phyloP scores from a whole-genome alignment of 139 green algal genomes.

The Gonium pectorale region DNA sequence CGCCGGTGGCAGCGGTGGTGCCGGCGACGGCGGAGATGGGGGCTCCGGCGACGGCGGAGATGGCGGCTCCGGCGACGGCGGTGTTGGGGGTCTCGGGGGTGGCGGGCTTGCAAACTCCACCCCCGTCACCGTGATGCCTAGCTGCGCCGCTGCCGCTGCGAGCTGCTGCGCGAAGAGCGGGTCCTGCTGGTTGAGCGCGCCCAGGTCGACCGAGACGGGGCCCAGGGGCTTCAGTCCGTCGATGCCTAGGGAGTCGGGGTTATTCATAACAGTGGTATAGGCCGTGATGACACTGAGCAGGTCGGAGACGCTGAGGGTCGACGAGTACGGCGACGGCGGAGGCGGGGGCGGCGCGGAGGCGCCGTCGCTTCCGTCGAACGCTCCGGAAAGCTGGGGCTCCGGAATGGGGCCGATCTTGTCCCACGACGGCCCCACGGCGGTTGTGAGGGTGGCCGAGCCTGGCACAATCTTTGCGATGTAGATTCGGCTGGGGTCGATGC shows the following conservation, averaged over 20 bases:
- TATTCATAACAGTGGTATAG: not conserved
- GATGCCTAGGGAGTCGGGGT: not conserved
- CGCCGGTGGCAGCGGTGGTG: not conserved
- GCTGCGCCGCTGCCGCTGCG: not conserved
- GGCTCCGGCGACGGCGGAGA: not conserved
- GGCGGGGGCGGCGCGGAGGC: not conserved
- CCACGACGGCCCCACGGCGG: not conserved
- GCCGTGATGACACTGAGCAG: not conserved
- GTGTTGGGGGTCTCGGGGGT: no score
- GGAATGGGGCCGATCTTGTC: not conserved
- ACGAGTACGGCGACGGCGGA: not conserved
- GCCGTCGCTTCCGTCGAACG: no score
- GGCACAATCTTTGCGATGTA: slow-evolving; percentile 25
- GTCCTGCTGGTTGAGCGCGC: not conserved
- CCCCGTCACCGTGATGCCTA: not conserved
- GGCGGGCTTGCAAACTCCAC: no score
- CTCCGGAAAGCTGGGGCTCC: no score
- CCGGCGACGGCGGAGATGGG: not conserved
- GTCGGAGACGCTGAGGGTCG: not conserved
- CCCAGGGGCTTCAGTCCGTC: not conserved
- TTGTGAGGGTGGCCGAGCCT: not conserved
- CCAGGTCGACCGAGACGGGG: no score
- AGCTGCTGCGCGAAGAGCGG: not conserved
- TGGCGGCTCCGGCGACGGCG: no score
- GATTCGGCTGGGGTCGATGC: not conserved